phyloP scores from a whole-genome alignment of 225 moss, liverwort and hornwort species.

The Pseudoscleropodium purum region DNA sequence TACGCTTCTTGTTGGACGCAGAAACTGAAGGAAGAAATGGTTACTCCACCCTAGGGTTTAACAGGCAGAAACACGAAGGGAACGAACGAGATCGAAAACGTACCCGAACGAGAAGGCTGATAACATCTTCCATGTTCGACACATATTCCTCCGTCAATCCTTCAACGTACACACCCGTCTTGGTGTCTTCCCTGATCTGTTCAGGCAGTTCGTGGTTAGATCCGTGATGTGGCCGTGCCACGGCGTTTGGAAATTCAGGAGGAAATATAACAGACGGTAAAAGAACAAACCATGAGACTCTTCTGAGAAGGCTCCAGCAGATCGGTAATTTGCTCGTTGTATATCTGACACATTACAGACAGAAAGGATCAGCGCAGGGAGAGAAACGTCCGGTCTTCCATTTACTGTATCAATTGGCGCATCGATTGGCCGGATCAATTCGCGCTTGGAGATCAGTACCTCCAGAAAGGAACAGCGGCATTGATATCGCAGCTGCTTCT shows the following conservation, averaged over 20 bases:
- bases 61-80: background rate
- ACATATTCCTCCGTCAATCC: constrained; percentile 82
- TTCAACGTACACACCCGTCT: constrained; percentile 86
- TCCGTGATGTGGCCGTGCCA: background rate
- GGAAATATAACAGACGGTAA: background rate
- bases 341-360: constrained; percentile 41
- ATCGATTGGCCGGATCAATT: background rate
- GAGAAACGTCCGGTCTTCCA: background rate
- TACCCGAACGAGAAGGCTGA: constrained; percentile 75
- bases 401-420: background rate
- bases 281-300: constrained; percentile 48
- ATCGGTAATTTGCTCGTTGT: constrained; percentile 93
- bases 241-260: background rate
- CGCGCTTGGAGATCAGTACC: background rate
- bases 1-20: background rate
- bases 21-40: no score
- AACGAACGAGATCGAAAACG: background rate
- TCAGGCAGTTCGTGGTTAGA: background rate
- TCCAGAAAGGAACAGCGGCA: background rate
- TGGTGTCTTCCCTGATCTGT: constrained; percentile 90
- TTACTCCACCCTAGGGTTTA: background rate
- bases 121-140: constrained; percentile 70
- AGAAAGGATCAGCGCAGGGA: background rate
- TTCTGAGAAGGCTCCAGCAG: constrained; percentile 68
- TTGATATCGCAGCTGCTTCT: constrained; percentile 25